Percentiles rank a stretch among this genome's conserved stretches.
Evolutionary conservation across 768 basidiomycete species (phyloP).

Genomic region (Tulasnella sp.): DNA sequence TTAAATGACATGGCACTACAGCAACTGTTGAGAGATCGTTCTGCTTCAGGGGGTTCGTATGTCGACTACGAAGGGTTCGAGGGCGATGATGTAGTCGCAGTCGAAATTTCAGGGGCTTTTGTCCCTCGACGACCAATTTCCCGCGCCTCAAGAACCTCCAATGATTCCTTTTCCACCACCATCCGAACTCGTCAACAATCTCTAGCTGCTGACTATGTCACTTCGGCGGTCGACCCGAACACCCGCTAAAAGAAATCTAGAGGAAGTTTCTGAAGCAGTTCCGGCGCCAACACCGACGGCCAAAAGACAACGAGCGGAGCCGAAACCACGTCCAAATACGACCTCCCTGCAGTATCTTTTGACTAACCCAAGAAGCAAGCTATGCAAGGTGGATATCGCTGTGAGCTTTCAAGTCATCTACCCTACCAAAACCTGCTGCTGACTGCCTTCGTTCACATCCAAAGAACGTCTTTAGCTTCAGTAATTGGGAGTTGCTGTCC

Average conservation of each 20-base stretch:
- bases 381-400: not conserved
- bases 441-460: not conserved
- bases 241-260: not conserved
- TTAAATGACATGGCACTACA: not conserved
- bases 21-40: not conserved
- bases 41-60: not conserved
- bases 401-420: not conserved
- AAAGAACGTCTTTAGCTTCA: slow-evolving; percentile 38
- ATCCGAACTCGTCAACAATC: not conserved
- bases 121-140: not conserved
- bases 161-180: not conserved
- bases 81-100: not conserved
- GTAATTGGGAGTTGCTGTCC: slow-evolving; percentile 38
- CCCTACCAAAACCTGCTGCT: not conserved
- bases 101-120: not conserved
- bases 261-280: not conserved
- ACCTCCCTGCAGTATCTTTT: slow-evolving; percentile 1
- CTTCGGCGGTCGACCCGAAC: not conserved
- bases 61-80: not conserved
- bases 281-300: not conserved
- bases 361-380: slow-evolving; percentile 6
- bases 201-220: not conserved
- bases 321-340: not conserved
- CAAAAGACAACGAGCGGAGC: not conserved
- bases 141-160: not conserved